phyloP scores from a whole-genome alignment of 1,139 yeast genomes.

The Taiozyma sp. region DNA sequence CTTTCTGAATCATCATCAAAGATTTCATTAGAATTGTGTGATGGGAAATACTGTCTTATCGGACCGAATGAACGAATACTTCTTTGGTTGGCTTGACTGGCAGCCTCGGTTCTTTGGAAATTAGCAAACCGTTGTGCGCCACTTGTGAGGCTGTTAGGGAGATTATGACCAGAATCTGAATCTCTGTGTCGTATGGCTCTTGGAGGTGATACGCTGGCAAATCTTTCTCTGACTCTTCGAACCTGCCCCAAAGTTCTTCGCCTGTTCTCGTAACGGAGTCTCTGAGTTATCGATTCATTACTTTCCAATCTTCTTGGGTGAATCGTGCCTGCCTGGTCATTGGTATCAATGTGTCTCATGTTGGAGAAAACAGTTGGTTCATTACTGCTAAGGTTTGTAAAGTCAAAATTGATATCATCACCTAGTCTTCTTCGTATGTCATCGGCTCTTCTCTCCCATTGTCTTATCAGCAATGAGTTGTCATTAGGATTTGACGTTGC shows the following conservation, averaged over 20 bases:
- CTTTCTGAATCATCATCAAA: slow-evolving; percentile 46
- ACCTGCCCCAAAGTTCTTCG: slow-evolving; percentile 2
- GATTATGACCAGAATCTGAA: neutral
- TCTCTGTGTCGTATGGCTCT: neutral
- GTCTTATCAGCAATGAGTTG: neutral
- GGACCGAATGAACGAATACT: neutral
- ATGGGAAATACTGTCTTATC: neutral
- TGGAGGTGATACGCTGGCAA: neutral
- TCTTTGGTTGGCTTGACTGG: neutral
- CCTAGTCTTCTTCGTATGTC: slow-evolving; percentile 5
- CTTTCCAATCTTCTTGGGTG: neutral
- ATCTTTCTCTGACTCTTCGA: slow-evolving; percentile 2
- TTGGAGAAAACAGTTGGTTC: neutral
- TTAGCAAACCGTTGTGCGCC: neutral
- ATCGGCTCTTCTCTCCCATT: slow-evolving; percentile 6
- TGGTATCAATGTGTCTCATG: neutral
- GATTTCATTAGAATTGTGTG: neutral
- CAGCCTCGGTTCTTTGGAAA: neutral
- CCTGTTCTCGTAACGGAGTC: slow-evolving; percentile 1
- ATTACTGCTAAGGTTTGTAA: neutral
- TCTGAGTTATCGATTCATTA: neutral
- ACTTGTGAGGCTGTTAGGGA: neutral
- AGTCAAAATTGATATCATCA: slow-evolving; percentile 4
- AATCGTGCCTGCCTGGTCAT: neutral
- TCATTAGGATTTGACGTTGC: neutral